These are phyloP conservation scores for Gastrolobium villosum DNA, from an alignment of 306 rosid genomes.

Conservation along the genomic window DNA sequence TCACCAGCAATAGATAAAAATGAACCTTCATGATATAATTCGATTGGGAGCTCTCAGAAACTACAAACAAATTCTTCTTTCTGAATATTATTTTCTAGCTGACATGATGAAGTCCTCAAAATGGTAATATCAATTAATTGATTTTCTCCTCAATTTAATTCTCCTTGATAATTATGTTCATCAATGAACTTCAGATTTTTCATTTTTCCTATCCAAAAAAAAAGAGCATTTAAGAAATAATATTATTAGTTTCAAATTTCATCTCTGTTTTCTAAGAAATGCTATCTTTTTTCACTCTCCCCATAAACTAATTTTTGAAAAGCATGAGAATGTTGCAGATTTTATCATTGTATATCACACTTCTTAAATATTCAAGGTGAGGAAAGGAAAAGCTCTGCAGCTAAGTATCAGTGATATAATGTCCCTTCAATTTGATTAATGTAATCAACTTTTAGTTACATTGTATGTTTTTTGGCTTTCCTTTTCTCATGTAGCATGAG, in stretches of 20 bases:
- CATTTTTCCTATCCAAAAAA: not conserved
- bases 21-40: not conserved
- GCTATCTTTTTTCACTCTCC: not conserved
- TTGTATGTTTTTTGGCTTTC: no score
- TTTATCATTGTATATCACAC: not conserved
- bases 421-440: not conserved
- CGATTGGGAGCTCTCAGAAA: conserved; percentile 6
- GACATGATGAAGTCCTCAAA: not conserved
- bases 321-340: not conserved
- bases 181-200: not conserved
- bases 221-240: not conserved
- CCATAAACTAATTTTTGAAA: not conserved
- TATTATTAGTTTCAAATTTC: no score
- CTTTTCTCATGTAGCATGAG: no score
- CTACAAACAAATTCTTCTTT: not conserved
- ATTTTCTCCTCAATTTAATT: not conserved
- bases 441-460: not conserved
- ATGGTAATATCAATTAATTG: not conserved
- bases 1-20: not conserved
- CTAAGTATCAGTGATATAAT: not conserved
- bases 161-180: not conserved
- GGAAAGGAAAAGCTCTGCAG: not conserved
- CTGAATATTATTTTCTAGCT: not conserved
- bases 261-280: not conserved
- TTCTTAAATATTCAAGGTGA: not conserved